Percentiles rank a stretch among this genome's conserved stretches.
Evolutionary conservation across 148 eudicot genomes (phyloP).

Genomic region (Rhododendron henanense): DNA sequence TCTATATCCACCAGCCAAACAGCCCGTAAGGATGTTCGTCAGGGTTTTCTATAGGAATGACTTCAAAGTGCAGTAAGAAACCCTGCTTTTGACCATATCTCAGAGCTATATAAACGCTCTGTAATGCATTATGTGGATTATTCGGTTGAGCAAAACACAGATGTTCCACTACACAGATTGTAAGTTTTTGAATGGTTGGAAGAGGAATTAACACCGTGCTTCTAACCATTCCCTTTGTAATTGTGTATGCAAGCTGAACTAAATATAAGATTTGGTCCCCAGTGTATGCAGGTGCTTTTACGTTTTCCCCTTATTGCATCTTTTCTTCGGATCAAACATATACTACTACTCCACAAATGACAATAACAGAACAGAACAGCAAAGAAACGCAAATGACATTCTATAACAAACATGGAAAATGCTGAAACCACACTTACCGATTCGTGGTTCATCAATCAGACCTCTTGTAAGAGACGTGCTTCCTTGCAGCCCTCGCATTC

Average conservation of each 20-base stretch:
- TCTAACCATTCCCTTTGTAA: neutral
- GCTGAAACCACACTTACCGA: slow-evolving; percentile 9
- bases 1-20: too few relatives aligned
- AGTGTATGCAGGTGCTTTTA: neutral
- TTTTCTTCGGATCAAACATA: neutral
- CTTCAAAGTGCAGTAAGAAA: neutral
- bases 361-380: neutral
- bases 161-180: neutral
- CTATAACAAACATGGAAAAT: neutral
- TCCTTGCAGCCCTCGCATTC: slow-evolving; percentile 25
- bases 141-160: neutral
- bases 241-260: neutral
- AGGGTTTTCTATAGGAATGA: neutral
- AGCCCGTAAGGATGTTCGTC: neutral
- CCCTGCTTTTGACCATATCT: neutral
- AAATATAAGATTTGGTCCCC: neutral
- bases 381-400: neutral
- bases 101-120: neutral
- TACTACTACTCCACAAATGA: neutral
- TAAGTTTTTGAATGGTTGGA: neutral
- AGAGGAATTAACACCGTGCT: neutral
- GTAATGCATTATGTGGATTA: neutral
- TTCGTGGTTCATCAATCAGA: slow-evolving; percentile 14
- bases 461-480: slow-evolving; percentile 22
- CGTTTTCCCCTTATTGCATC: neutral